Evolutionary conservation across 441 rosid genomes (phyloP), one percentile per base, ranked within the genome.

Genomic region (Gossypium schwendimanii): DNA sequence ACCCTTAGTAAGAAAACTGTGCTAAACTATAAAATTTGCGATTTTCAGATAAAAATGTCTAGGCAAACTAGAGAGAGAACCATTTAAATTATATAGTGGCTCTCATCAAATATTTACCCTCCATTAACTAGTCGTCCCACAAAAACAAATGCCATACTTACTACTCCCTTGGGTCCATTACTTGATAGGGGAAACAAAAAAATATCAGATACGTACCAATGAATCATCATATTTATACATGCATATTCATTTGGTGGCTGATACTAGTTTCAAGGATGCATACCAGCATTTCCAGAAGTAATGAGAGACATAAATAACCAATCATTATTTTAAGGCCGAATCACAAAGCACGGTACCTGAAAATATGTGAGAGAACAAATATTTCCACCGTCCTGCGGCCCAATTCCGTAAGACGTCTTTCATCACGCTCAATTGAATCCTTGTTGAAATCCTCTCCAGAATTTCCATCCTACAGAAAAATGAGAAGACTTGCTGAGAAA

Each of bases 351-450:
- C 69, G 65, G 76, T 80, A 95, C 99, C 96, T 86, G 86, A 91
- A 93, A 73, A 95, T 93, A 82, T 93, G 99, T 20, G 91, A 85
- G 65, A 96, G 97, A 60, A 84, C 93, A 93, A 87, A 92, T 78
- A 87, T 89, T 82, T 96, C 98, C 75, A 96, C 83, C 1, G 98
- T 91, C 81, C 94, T 86, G 63, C 97, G 91, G 68, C 98, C 99
- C 80, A 91, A 72, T 75, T 93, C 99, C 31, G 96, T 93, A 72
- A 96, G 90, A 62, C 92, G 92, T 79, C 89, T 91, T 85, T 91
- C 99, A 84, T 95, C 92, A 69, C 87, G 91, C 80, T 84, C 93
- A 81, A 82, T 77, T 28, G 91, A 84, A 84, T 95, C 96, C 80
- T 84, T 89, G 81, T 82, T 89, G 70, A 82, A 87, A 75, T 90